Conservation (phyloP, 2,329 filamentous ascomycete genomes). For the Metarhizium guizhouense region DNA sequence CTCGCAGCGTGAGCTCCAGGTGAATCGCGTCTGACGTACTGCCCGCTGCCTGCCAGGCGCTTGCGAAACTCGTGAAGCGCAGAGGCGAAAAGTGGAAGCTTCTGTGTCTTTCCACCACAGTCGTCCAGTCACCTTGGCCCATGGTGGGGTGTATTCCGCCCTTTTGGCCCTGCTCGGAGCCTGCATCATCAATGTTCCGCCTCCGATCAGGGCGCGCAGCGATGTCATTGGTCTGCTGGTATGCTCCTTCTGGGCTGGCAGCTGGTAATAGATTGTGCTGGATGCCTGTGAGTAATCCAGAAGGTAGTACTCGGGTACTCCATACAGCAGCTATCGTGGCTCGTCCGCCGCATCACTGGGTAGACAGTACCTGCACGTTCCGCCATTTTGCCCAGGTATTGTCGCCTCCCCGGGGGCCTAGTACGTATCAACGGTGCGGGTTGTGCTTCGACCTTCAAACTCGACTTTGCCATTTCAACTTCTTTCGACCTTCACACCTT, state of each 20-base stretch:
- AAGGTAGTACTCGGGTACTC: neutral
- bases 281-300: conserved; percentile 6
- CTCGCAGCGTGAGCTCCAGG: too few species aligned
- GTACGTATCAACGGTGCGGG: neutral
- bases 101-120: conserved; percentile 6
- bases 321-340: neutral
- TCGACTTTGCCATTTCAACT: conserved; percentile 14
- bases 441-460: conserved; percentile 5
- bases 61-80: conserved; percentile 4
- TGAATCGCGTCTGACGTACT: conserved; percentile 1
- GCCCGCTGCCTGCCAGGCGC: conserved; percentile 4
- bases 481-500: conserved; percentile 10
- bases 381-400: neutral
- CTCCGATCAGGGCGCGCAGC: conserved; percentile 17
- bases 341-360: neutral
- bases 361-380: neutral
- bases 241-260: conserved; percentile 8
- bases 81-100: conserved; percentile 22
- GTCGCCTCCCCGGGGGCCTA: neutral
- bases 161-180: conserved; percentile 2
- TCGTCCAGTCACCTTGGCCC: neutral
- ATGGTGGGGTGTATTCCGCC: conserved; percentile 7
- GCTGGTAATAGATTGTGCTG: neutral
- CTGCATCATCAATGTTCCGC: conserved; percentile 29
- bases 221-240: conserved; percentile 25